A percentile compares a stretch with the other conserved stretches of the same genome.
These are phyloP conservation scores for Thraustochytrium striatum DNA, from an alignment of 352 stramenopile species.

Conservation along the genomic window DNA sequence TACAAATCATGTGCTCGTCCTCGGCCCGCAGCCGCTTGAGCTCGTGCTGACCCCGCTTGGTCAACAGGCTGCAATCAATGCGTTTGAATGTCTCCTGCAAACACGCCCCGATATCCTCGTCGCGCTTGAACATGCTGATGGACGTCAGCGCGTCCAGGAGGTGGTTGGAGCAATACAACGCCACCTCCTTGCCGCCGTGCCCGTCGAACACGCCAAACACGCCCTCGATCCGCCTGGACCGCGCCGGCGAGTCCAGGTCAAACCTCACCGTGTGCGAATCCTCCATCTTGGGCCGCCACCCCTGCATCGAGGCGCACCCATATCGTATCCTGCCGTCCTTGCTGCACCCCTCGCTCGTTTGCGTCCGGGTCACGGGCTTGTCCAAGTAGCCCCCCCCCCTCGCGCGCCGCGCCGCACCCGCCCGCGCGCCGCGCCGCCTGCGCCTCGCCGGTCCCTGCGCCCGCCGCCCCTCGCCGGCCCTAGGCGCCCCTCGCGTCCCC, in stretches of 20 bases:
- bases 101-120: constrained; percentile 8
- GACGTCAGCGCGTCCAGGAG: constrained; percentile 17
- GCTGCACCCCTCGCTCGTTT: neutral
- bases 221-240: neutral
- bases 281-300: constrained; percentile 47
- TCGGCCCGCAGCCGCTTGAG: constrained; percentile 9
- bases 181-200: constrained; percentile 48
- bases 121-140: neutral
- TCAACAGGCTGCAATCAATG: constrained; percentile 16
- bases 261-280: constrained; percentile 28
- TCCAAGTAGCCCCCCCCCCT: constrained; percentile 19
- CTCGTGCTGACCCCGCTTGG: neutral
- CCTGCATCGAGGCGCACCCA: constrained; percentile 40
- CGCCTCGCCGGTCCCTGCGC: neutral
- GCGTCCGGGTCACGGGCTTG: neutral
- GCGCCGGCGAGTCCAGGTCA: neutral
- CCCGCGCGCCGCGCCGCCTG: too few species aligned
- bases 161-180: constrained; percentile 46
- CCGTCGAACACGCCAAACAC: constrained; percentile 49
- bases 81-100: constrained; percentile 10
- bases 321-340: neutral
- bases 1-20: constrained; percentile 18
- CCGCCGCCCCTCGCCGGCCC: too few species aligned
- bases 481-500: neutral
- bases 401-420: neutral